Percentiles rank a stretch among this genome's conserved stretches.
Conservation (phyloP, 768 basidiomycete genomes). For the Pulveroboletus sp. region DNA sequence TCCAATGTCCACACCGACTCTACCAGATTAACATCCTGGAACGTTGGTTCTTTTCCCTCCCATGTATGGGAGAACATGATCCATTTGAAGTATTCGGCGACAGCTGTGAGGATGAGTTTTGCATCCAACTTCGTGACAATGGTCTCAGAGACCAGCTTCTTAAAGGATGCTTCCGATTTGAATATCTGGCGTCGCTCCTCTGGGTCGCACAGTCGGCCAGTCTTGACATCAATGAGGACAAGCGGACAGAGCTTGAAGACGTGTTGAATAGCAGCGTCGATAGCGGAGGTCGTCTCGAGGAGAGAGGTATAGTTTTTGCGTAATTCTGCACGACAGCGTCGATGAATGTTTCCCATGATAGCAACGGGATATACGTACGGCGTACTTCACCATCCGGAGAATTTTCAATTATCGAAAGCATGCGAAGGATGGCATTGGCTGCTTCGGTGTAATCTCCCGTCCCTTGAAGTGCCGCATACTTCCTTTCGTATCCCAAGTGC, state of each 20-base stretch:
- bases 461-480: background rate
- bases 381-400: background rate
- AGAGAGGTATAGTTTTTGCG: background rate
- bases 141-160: background rate
- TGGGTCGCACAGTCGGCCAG: background rate
- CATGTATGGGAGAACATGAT: background rate
- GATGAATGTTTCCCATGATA: background rate
- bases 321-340: background rate
- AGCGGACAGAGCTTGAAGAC: no score
- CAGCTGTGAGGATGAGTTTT: background rate
- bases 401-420: constrained; percentile 1
- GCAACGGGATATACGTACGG: background rate
- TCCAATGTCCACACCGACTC: background rate
- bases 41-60: background rate
- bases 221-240: background rate
- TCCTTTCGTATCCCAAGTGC: background rate
- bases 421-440: background rate
- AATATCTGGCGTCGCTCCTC: background rate
- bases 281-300: background rate
- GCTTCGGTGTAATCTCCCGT: background rate
- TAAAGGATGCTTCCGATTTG: background rate
- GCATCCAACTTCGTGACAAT: background rate
- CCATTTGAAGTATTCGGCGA: no score
- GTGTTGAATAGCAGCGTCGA: background rate
- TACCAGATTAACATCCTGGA: background rate